Evolutionary conservation across 106 monocot species (phyloP).

Genomic region (Posidonia australis): DNA sequence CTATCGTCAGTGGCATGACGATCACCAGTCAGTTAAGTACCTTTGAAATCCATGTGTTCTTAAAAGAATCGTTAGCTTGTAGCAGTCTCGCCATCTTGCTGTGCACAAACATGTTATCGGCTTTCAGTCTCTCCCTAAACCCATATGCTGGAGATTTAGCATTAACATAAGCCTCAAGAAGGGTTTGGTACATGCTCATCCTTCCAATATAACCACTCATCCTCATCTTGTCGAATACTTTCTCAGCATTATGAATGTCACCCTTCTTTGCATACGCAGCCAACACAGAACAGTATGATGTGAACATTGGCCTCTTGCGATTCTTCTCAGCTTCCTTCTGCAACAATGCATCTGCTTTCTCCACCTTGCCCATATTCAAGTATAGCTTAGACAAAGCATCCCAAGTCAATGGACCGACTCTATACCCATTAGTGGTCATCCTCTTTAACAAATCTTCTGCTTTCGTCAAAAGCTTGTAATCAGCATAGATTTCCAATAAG

Average conservation of each 20-base stretch:
- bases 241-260: slow-evolving; percentile 7
- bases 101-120: slow-evolving; percentile 1
- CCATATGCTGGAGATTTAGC: slow-evolving; percentile 5
- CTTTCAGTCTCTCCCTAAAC: slow-evolving; percentile 8
- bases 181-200: background rate
- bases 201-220: background rate
- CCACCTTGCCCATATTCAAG: slow-evolving; percentile 1
- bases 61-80: too few relatives aligned
- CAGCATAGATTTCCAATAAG: background rate
- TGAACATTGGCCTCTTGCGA: background rate
- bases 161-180: slow-evolving; percentile 5
- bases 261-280: background rate
- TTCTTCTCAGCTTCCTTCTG: background rate
- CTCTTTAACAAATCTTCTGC: background rate
- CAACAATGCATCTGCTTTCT: slow-evolving; percentile 4
- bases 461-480: slow-evolving; percentile 1
- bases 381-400: slow-evolving; percentile 3
- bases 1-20: too few relatives aligned
- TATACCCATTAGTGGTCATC: background rate
- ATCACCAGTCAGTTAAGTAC: too few relatives aligned
- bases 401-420: slow-evolving; percentile 1
- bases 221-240: slow-evolving; percentile 1
- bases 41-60: too few relatives aligned
- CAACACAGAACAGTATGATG: background rate
- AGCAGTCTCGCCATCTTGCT: too few relatives aligned